Conservation (phyloP, 352 stramenopile genomes). For the Globisporangium polare region DNA sequence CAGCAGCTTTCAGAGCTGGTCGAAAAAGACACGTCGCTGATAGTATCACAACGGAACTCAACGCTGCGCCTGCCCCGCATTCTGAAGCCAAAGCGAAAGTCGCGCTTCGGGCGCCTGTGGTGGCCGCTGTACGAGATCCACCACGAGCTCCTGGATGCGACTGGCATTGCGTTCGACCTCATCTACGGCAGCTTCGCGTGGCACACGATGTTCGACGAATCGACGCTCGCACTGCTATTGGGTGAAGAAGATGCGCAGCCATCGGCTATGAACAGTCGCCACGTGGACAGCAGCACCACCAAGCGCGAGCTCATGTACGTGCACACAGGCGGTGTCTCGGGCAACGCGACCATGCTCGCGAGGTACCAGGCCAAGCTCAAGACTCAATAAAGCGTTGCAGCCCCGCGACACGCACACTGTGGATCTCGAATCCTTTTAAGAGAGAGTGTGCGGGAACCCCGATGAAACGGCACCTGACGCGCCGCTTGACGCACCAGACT, state of each 20-base stretch:
- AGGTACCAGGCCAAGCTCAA: slow-evolving; percentile 43
- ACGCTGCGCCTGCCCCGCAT: slow-evolving; percentile 29
- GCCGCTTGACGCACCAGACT: slow-evolving; percentile 1
- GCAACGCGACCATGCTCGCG: slow-evolving; percentile 70
- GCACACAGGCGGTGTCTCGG: slow-evolving; percentile 71
- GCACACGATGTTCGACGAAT: slow-evolving; percentile 70
- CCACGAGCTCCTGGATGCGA: slow-evolving; percentile 53
- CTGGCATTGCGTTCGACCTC: slow-evolving; percentile 68
- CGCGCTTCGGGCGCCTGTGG: slow-evolving; percentile 66
- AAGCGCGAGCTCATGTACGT: slow-evolving; percentile 68
- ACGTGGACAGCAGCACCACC: neutral
- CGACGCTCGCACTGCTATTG: slow-evolving; percentile 31
- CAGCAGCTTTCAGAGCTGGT: slow-evolving; percentile 51
- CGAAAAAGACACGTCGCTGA: slow-evolving; percentile 16
- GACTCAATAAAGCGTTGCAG: no score
- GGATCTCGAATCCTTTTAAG: neutral
- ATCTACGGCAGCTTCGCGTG: slow-evolving; percentile 74
- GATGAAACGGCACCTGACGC: slow-evolving; percentile 10
- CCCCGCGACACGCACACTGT: no score
- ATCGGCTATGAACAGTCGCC: neutral
- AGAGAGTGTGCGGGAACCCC: neutral
- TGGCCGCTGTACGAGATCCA: slow-evolving; percentile 52
- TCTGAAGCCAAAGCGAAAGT: slow-evolving; percentile 43
- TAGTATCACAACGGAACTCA: slow-evolving; percentile 1
- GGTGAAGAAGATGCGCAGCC: neutral